Percentiles rank a stretch among this genome's conserved stretches.
phyloP scores from a whole-genome alignment of 306 rosid genomes.

The Medicago arabica region DNA sequence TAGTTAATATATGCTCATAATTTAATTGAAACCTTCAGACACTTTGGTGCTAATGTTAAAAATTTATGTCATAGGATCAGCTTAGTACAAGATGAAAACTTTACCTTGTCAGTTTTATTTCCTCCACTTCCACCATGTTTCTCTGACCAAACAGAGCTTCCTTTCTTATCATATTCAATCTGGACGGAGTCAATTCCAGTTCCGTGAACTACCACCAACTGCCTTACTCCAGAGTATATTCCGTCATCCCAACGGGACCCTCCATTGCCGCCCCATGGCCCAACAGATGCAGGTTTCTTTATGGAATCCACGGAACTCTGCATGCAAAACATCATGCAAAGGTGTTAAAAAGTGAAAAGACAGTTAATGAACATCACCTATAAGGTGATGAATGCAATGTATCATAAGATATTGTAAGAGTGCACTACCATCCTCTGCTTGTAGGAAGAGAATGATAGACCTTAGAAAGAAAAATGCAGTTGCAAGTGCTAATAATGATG shows the following conservation, averaged over 20 bases:
- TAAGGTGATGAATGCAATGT: conserved; percentile 12
- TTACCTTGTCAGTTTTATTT: conserved; percentile 62
- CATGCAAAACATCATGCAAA: conserved; percentile 40
- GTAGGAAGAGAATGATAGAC: conserved; percentile 21
- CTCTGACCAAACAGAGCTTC: conserved; percentile 71
- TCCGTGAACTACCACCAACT: conserved; percentile 75
- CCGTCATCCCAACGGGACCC: conserved; percentile 77
- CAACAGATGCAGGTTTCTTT: conserved; percentile 57
- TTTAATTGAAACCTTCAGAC: conserved; percentile 22
- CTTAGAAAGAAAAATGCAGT: conserved; percentile 17
- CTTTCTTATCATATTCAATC: conserved; percentile 74
- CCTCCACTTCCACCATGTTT: conserved; percentile 90
- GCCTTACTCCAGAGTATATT: conserved; percentile 67
- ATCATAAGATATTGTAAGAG: not conserved
- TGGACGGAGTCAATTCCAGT: conserved; percentile 75
- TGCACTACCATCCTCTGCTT: conserved; percentile 43
- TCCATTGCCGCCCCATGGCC: conserved; percentile 84
- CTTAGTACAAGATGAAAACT: conserved; percentile 11
- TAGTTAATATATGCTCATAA: conserved; percentile 17
- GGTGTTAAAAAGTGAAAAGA: conserved; percentile 8
- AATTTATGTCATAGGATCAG: conserved; percentile 22
- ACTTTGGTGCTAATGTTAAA: conserved; percentile 10
- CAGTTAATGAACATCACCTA: conserved; percentile 36
- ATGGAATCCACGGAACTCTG: conserved; percentile 48
- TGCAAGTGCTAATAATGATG: conserved; percentile 20